Base-by-base conservation (phyloP, 2,329 filamentous ascomycete genomes). In the Aciculosporium take region DNA sequence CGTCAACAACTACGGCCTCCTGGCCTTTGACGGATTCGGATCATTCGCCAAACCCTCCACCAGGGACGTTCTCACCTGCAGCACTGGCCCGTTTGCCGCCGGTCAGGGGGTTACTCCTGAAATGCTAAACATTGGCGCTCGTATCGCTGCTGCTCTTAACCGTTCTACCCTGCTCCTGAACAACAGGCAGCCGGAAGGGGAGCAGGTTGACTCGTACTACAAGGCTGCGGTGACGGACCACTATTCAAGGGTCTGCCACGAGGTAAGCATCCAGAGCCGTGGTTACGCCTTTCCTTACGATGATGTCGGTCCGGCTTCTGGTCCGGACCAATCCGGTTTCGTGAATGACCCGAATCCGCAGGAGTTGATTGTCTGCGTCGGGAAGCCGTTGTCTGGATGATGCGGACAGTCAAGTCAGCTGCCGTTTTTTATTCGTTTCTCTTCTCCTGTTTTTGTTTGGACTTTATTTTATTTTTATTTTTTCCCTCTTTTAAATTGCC, bases 81-180 rank as follows among this genome's bases (percentile, higher is more conserved):
- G 59, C 56, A 62, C 60, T n/a, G 76, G 76, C 0, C 71, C 76
- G 1, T 80, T 81, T 57, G 66, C 61, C 2, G 57, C 51, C 31
- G 62, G 62, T 37, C 50, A 62, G 5, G 59, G 58, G 29, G 63
- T 66, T 41, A 53, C 59, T 2, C 62, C 61, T 38, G 60, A 67
- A 52, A 66, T 69, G 54, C 71, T 74, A 45, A 77, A 78, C 31
- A 72, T 88, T 42, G 78, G 79, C 7, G 81, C 85, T 0, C 70
- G 84, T n/a, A 62, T 91, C 12, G 73, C 80, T 0, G 84, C 84
- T 1, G 82, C 80, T 1, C 74, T 89, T 52, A 86, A 88, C 60
- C 71, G 84, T 18, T 78, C 73, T 27, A 88, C 81, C 9, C 60
- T 91, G 45, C 59, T 83, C 38, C 53, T 59, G 17, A 62, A 71